phyloP scores from a whole-genome alignment of 768 basidiomycete genomes.

The Boletus fagicola region DNA sequence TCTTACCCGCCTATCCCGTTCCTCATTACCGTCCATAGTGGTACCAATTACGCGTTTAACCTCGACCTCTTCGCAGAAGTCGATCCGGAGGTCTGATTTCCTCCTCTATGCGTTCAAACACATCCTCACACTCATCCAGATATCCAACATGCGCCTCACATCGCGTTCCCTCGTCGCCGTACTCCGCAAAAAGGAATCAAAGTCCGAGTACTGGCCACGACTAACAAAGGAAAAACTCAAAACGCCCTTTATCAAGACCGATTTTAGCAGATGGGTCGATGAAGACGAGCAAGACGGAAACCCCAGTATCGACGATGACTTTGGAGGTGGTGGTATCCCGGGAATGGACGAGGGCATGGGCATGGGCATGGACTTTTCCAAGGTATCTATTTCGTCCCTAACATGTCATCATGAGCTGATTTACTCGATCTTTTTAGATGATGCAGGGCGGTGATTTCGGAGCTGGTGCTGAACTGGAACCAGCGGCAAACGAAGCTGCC shows the following conservation, averaged over 20 bases:
- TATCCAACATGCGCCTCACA: constrained; percentile 50
- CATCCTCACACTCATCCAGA: constrained; percentile 13
- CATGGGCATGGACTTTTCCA: constrained; percentile 48
- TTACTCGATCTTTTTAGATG: constrained; percentile 33
- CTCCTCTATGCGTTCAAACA: not conserved
- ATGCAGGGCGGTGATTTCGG: constrained; percentile 36
- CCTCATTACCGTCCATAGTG: constrained; percentile 22
- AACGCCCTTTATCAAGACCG: constrained; percentile 85
- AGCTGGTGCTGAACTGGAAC: constrained; percentile 11
- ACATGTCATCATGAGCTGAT: constrained; percentile 4
- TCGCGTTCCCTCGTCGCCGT: constrained; percentile 66
- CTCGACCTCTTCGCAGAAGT: constrained; percentile 77
- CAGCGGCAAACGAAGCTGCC: constrained; percentile 7
- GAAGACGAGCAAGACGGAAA: constrained; percentile 92
- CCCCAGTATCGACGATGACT: constrained; percentile 38
- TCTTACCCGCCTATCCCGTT: not conserved
- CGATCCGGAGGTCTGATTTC: constrained; percentile 59
- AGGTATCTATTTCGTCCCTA: constrained; percentile 39
- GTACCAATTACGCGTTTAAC: constrained; percentile 69
- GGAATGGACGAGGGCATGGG: constrained; percentile 46
- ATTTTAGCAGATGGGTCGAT: constrained; percentile 94
- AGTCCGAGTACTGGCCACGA: constrained; percentile 87
- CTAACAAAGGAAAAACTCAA: constrained; percentile 86
- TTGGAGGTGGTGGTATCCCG: constrained; percentile 33
- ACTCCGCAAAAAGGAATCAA: constrained; percentile 76